phyloP scores from a whole-genome alignment of 169 alveolate species.

The Babesia ovata region DNA sequence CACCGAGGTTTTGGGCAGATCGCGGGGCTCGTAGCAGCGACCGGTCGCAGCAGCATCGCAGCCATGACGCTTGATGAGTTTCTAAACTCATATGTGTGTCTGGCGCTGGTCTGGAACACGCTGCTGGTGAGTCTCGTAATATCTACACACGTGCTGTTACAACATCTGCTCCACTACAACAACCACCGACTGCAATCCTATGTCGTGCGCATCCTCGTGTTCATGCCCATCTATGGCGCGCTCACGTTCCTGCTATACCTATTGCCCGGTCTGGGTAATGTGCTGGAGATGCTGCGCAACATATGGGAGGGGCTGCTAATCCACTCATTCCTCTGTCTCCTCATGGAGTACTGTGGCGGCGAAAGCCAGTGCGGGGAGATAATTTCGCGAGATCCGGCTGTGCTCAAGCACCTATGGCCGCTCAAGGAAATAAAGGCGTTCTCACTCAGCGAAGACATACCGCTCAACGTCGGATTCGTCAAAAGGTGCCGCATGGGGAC shows the following conservation, averaged over 20 bases:
- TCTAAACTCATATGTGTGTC: slow-evolving; percentile 23
- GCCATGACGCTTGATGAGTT: slow-evolving; percentile 47
- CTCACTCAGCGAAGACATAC: slow-evolving; percentile 64
- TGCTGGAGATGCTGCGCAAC: slow-evolving; percentile 64
- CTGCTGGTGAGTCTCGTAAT: slow-evolving; percentile 38
- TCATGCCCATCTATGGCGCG: slow-evolving; percentile 64
- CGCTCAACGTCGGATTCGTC: slow-evolving; percentile 69
- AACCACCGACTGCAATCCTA: slow-evolving; percentile 58
- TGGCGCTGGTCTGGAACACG: slow-evolving; percentile 31
- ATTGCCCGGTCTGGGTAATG: slow-evolving; percentile 43
- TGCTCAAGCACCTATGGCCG: slow-evolving; percentile 65
- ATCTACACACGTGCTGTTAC: slow-evolving; percentile 35
- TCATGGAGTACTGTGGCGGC: slow-evolving; percentile 74
- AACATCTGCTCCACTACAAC: slow-evolving; percentile 63
- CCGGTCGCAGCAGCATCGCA: neutral
- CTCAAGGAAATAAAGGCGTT: slow-evolving; percentile 26
- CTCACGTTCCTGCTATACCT: slow-evolving; percentile 43
- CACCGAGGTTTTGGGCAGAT: neutral
- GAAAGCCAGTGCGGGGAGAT: slow-evolving; percentile 65
- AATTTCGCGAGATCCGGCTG: slow-evolving; percentile 60
- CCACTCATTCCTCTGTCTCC: slow-evolving; percentile 64
- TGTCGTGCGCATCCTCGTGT: slow-evolving; percentile 49
- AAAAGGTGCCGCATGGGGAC: slow-evolving; percentile 66
- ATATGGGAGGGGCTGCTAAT: slow-evolving; percentile 69
- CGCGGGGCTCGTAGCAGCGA: neutral